phyloP scores from a whole-genome alignment of 1,284 basidiomycete genomes.

The Sphaerobolus stellatus region DNA sequence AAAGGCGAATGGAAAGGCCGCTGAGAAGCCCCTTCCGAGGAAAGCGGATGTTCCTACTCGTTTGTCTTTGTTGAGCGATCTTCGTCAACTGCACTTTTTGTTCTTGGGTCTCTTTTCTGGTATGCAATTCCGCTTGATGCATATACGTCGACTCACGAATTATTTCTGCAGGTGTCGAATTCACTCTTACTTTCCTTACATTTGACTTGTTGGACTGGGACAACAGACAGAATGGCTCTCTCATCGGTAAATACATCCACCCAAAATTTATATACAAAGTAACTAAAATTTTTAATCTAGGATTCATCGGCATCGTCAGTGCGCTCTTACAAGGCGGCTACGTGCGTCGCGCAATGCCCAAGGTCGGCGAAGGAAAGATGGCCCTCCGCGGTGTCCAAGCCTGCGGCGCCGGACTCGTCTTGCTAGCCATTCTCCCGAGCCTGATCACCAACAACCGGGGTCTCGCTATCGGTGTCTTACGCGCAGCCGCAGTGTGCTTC shows the following conservation, averaged over 20 bases:
- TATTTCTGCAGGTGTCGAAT: slow-evolving; percentile 63
- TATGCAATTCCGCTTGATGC: slow-evolving; percentile 8
- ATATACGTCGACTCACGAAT: background rate
- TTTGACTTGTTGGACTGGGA: slow-evolving; percentile 86
- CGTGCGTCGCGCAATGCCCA: slow-evolving; percentile 72
- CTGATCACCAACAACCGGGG: slow-evolving; percentile 44
- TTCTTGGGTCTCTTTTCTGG: slow-evolving; percentile 87
- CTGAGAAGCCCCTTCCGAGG: slow-evolving; percentile 15
- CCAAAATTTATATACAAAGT: background rate
- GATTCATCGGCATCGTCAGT: slow-evolving; percentile 84
- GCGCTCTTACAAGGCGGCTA: slow-evolving; percentile 89
- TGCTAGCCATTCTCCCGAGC: slow-evolving; percentile 68
- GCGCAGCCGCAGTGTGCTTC: slow-evolving; percentile 74
- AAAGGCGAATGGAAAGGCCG: slow-evolving; percentile 20
- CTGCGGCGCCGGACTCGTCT: slow-evolving; percentile 66
- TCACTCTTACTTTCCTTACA: slow-evolving; percentile 88
- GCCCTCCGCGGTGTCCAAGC: slow-evolving; percentile 72
- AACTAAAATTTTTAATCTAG: slow-evolving; percentile 26
- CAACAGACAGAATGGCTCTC: slow-evolving; percentile 84
- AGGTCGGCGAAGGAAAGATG: slow-evolving; percentile 74
- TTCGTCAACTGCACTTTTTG: slow-evolving; percentile 72
- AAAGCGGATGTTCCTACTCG: slow-evolving; percentile 11
- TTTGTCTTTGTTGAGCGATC: slow-evolving; percentile 27
- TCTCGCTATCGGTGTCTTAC: slow-evolving; percentile 60
- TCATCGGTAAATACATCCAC: slow-evolving; percentile 58